Base-by-base conservation (phyloP, 129 eudicot genomes). In the Helichrysum umbraculigerum region DNA sequence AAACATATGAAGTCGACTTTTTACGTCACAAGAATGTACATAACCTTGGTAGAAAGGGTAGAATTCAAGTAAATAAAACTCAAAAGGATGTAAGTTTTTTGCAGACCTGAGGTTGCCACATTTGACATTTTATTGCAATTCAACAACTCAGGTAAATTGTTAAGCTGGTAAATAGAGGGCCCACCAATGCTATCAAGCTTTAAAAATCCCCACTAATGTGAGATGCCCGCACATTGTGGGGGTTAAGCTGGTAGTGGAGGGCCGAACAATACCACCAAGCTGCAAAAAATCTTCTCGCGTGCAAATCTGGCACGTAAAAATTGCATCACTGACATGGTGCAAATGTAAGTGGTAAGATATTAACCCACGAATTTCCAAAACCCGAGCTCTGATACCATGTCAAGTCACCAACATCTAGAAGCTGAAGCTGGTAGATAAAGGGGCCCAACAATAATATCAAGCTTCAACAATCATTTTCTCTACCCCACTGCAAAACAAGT, bases 331-430 rank as follows among this genome's bases (percentile, higher is more conserved):
- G 68, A 64, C 39, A 33, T 65, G 39, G 25, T 77, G 57, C 80
- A 57, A 25, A 25, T 29, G 25, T 70, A 78, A 70, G 64, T 59
- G 70, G 77, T 47, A 76, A 7, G 57, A 77, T 54, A 25, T 66
- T 44, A 77, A 76, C 73, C 73, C 80, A 76, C 28, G 42, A 79
- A 54, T 29, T 79, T 72, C 54, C 70, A 73, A 80, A 73, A 73
- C 75, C 79, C 58, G 62, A 72, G 83, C 83, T 35, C 59, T 79
- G 79, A 80, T 80, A 73, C 79, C 75, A 80, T 80, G 83, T 80
- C 79, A 72, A 73, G 79, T 80, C 83, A 80, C 83, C 83, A 79
- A 80, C 83, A 80, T 80, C 83, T 73, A 79, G 83, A 79, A 79
- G 78, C 83, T 71, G 78, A 79, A 79, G 83, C 83, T 79, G 83